Base-by-base conservation (phyloP, 106 monocot genomes). In the Apostasia shenzhenica region DNA sequence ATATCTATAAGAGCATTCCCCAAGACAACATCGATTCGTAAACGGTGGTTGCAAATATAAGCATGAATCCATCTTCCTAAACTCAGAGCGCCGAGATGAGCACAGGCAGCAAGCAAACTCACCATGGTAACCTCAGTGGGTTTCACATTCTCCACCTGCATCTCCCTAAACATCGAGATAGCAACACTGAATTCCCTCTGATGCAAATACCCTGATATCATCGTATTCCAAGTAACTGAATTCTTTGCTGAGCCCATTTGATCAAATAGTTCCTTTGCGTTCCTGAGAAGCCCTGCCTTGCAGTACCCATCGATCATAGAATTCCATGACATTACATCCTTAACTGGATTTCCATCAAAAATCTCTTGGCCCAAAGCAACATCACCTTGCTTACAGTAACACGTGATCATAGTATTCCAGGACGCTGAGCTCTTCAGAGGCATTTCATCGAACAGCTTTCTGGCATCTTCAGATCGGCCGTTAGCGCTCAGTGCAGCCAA, bases 1-100 rank as follows among this genome's bases (percentile, higher is more conserved):
- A 88, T 84, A 70, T 88, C 81, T 14, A 84, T 75, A 3, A 88
- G 81, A 7, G 84, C 81, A 73, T 88, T 88, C 2, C 84, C 88
- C 61, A 88, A 70, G 14, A 88, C 57, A 54, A 78, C 78, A 70
- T 88, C 83, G 41, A 83, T 68, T 43, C 53, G 70, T n/a, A 88
- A 47, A 12, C 51, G 61, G 26, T 68, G 76, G 50, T 70, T 80
- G 8, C 57, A 50, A 49, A 87, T 73, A 49, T 78, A 83, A 45
- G 75, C 47, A 65, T 87, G 81, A 70, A 87, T 75, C 87, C 83
- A 83, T 72, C 60, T 74, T 3, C 83, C 87, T 72, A 76, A 80
- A 54, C 72, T 68, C 45, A 87, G 65, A 55, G 83, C 83, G 42
- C 83, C 87, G 53, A 87, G 44, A 56, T 83, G 83, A 65, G 77